These are phyloP conservation scores for Fusarium algeriense DNA, from an alignment of 2,329 filamentous ascomycete species.

Conservation along the genomic window DNA sequence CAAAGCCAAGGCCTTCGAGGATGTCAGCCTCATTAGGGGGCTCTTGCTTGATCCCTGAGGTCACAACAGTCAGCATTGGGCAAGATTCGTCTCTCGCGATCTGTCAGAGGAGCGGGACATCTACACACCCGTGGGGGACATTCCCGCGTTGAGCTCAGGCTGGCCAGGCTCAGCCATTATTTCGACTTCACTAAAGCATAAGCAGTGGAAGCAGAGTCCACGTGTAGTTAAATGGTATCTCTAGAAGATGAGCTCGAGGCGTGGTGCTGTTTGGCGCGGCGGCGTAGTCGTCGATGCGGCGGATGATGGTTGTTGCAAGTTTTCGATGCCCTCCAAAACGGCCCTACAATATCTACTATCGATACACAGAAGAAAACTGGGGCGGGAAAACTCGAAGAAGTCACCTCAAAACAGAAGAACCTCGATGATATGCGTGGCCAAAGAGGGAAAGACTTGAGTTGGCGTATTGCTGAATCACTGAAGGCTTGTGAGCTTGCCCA, in stretches of 20 bases:
- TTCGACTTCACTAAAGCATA: constrained; percentile 49
- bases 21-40: constrained; percentile 54
- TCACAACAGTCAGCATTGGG: constrained; percentile 44
- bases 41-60: constrained; percentile 56
- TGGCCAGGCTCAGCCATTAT: constrained; percentile 59
- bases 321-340: constrained; percentile 48
- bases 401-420: constrained; percentile 27
- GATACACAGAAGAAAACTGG: constrained; percentile 56
- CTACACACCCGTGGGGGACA: constrained; percentile 54
- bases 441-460: background rate
- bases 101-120: constrained; percentile 25
- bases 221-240: constrained; percentile 24
- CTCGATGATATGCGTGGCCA: background rate
- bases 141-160: constrained; percentile 50
- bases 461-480: background rate
- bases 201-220: constrained; percentile 20
- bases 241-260: constrained; percentile 36
- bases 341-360: constrained; percentile 28
- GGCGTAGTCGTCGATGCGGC: constrained; percentile 36
- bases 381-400: constrained; percentile 39
- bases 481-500: background rate
- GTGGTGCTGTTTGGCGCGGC: constrained; percentile 38
- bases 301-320: constrained; percentile 55
- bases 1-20: constrained; percentile 52
- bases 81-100: constrained; percentile 22